Evolutionary conservation across 495 filamentous ascomycete species (phyloP), one percentile per base, ranked within the genome.

Genomic region (Neurospora intermedia): DNA sequence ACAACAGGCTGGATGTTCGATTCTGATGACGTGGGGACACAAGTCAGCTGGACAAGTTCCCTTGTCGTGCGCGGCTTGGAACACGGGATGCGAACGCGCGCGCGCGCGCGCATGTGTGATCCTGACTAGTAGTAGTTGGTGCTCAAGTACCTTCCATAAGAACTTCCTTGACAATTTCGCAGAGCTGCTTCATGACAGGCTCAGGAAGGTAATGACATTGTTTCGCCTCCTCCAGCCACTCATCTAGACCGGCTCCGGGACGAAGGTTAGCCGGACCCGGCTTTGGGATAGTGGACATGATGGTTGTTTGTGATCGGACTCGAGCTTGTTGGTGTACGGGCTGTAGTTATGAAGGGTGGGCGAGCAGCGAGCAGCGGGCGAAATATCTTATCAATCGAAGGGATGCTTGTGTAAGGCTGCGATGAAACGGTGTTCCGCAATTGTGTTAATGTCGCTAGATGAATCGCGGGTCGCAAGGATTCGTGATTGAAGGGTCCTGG

Each of bases 161-260:
- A 74, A 91, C 94, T 82, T 98, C 96, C 85, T 99, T 99, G 74
- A 97, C 95, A 74, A 97, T 96, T 85, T 99, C 96, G 83, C 96
- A 99, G 20, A 99, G 87, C 81, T 96, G 92, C 85, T 99, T 99
- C 96, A 99, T 99, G 77, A 94, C 93, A 48, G 89, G 83, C 83
- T 99, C 96, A 7, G 95, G 94, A 20, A 99, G 88, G 80, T 98
- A 97, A 79, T 97, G 94, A 86, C 96, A 98, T 79, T 94, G 91
- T 81, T 97, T 97, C 46, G 96, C 96, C 77, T 93, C 91, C 78
- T 94, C 91, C 18, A 98, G 89, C 96, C 96, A 99, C 84, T 98
- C 94, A 78, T 97, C 93, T n/a, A 94, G 90, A 23, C 93, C 93
- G 54, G 93, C 92, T 79, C 91, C 91, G 40, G 90, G 88, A 59